These are phyloP conservation scores for Yamadazyma scolyti DNA, from an alignment of 805 yeast genomes.

Conservation along the genomic window DNA sequence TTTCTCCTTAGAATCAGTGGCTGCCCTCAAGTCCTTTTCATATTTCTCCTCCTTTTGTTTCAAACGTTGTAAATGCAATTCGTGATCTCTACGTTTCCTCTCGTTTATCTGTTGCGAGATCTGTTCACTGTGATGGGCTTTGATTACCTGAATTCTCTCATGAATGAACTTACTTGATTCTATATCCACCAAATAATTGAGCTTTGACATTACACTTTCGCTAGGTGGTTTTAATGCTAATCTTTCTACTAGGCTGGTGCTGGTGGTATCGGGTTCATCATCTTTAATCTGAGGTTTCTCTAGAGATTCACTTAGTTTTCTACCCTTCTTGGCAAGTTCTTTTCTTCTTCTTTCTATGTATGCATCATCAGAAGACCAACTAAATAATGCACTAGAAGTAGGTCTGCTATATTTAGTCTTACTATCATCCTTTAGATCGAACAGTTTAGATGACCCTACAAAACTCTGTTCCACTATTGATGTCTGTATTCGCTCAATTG, in stretches of 20 bases:
- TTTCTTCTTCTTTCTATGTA: slow-evolving; percentile 30
- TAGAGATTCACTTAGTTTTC: background rate
- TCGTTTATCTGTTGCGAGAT: slow-evolving; percentile 34
- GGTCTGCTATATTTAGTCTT: slow-evolving; percentile 13
- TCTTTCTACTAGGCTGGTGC: slow-evolving; percentile 4
- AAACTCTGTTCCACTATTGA: slow-evolving; percentile 6
- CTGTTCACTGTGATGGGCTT: slow-evolving; percentile 35
- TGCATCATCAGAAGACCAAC: slow-evolving; percentile 42
- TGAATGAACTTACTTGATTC: slow-evolving; percentile 38
- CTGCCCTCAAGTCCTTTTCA: slow-evolving; percentile 26
- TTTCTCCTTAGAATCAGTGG: slow-evolving; percentile 19
- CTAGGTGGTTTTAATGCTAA: slow-evolving; percentile 13
- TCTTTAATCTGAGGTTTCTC: slow-evolving; percentile 4
- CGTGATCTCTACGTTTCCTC: slow-evolving; percentile 38
- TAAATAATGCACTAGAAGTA: slow-evolving; percentile 32
- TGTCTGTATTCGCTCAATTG: slow-evolving; percentile 15
- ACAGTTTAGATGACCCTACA: slow-evolving; percentile 2
- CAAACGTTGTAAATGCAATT: slow-evolving; percentile 29
- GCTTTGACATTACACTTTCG: slow-evolving; percentile 19
- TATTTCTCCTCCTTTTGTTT: slow-evolving; percentile 37
- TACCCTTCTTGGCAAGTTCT: slow-evolving; percentile 13
- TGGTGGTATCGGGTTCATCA: slow-evolving; percentile 2
- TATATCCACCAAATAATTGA: slow-evolving; percentile 26
- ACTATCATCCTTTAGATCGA: too few species aligned
- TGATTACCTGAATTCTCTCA: slow-evolving; percentile 33